Base-by-base conservation (phyloP, 768 basidiomycete genomes). In the Naganishia friedmannii region DNA sequence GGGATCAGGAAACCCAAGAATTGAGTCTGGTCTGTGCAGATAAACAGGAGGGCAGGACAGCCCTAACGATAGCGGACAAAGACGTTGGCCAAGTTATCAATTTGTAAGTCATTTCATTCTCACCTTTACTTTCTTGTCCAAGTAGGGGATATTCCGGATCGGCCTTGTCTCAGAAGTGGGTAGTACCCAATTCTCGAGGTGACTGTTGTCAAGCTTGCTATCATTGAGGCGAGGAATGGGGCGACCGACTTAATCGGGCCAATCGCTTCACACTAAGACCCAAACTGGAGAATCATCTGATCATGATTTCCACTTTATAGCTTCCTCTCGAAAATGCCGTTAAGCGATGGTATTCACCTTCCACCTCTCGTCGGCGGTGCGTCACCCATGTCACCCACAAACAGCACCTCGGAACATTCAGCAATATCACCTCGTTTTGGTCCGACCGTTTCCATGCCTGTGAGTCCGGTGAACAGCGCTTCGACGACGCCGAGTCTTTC, bases 401-500 rank as follows among this genome's bases (percentile, higher is more conserved):
- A 42, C 60, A 63, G 60, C 60, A 13, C 19, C 26, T 63, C 39
- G 26, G 17, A 42, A 26, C 23, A n/a, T 26, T 63, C 60, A 21
- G 42, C 60, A 29, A 26, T 63, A 13, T 63, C 60, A 10, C 39
- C 60, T 45, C 60, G 32, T 7, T 23, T 45, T 6, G 42, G 23
- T 1, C 23, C 60, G 2, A 45, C 23, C 19, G 2, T 13, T 0
- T 63, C 60, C 1, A n/a, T 63, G 17, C 60, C 60, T 9, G 39
- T 4, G 23, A 63, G 60, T 29, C 39, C 60, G 4, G 21, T 13
- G 0, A 45, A 42, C 5, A 63, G 60, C 60, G 12, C 39, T 13
- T 23, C 21, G 10, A 45, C 60, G 17, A 26, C 60, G 9, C 39
- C 37, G 5, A 63, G 42, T 37, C 21, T 63, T 23, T 45, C 39